phyloP scores from a whole-genome alignment of 257 asterid genomes.

The Ehretia macrophylla region DNA sequence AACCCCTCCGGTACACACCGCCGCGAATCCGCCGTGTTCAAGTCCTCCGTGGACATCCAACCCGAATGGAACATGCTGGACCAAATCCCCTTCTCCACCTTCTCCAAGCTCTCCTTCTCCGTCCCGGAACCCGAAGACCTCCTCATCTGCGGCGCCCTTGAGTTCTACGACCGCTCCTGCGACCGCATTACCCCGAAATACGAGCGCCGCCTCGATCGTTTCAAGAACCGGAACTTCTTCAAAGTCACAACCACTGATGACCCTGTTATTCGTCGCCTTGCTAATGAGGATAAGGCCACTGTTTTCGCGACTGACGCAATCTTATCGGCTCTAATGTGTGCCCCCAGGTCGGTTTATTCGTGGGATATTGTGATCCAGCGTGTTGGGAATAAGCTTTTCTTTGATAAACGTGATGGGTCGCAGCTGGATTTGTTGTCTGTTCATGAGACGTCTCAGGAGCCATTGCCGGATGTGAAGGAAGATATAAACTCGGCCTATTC shows the following conservation, averaged over 20 bases:
- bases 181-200: conserved; percentile 87
- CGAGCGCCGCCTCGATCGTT: conserved; percentile 65
- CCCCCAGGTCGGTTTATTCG: conserved; percentile 88
- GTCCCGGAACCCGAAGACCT: conserved; percentile 89
- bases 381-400: conserved; percentile 87
- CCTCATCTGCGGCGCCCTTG: conserved; percentile 76
- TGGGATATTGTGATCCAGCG: conserved; percentile 96
- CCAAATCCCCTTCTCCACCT: conserved; percentile 93
- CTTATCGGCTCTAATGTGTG: conserved; percentile 81
- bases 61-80: conserved; percentile 99
- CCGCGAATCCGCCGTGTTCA: conserved; percentile 76
- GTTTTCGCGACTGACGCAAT: conserved; percentile 90
- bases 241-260: conserved; percentile 94
- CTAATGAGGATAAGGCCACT: conserved; percentile 94
- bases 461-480: conserved; percentile 88
- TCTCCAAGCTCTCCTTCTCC: conserved; percentile 72
- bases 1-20: conserved; percentile 33
- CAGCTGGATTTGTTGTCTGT: conserved; percentile 89
- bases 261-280: conserved; percentile 88
- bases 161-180: conserved; percentile 80
- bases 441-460: conserved; percentile 94
- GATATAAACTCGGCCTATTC: conserved; percentile 89
- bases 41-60: conserved; percentile 91
- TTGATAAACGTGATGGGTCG: conserved; percentile 92
- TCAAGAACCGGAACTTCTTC: conserved; percentile 83